Evolutionary conservation across 345 rosid genomes (phyloP).

Genomic region (Alliaria petiolata): DNA sequence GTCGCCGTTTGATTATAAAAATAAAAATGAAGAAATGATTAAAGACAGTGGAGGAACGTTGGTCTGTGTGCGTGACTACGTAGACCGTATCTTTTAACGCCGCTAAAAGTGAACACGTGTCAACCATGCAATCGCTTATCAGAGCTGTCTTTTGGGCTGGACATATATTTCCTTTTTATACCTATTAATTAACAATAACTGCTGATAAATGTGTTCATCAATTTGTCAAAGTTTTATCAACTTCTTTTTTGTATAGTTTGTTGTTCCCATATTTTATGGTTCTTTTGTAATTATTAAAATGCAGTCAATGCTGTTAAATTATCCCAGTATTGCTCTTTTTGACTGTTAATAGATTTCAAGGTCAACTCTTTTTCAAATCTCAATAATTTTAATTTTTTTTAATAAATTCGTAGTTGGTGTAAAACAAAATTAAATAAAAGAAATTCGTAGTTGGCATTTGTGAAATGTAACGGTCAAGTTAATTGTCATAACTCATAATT

Average conservation of each 20-base stretch:
- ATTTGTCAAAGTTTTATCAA: no score
- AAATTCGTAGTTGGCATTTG: no score
- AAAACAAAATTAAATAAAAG: no score
- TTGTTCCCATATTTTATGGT: neutral
- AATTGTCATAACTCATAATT: no score
- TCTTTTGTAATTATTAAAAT: neutral
- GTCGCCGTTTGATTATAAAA: neutral
- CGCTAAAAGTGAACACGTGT: constrained; percentile 30
- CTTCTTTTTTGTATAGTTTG: no score
- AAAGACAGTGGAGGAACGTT: constrained; percentile 2
- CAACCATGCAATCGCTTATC: constrained; percentile 25
- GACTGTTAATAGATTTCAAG: no score
- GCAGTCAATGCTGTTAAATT: no score
- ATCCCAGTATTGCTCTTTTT: no score
- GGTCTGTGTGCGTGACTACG: constrained; percentile 31
- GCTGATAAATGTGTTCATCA: constrained; percentile 9
- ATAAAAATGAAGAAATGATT: neutral
- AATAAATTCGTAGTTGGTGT: no score
- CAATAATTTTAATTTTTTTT: no score
- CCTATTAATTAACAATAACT: constrained; percentile 11
- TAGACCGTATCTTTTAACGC: constrained; percentile 17
- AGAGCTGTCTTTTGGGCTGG: constrained; percentile 24
- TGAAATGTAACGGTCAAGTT: no score
- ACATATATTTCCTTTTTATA: neutral
- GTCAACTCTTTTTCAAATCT: no score